phyloP scores from a whole-genome alignment of 345 rosid genomes.

The Linum tenue region DNA sequence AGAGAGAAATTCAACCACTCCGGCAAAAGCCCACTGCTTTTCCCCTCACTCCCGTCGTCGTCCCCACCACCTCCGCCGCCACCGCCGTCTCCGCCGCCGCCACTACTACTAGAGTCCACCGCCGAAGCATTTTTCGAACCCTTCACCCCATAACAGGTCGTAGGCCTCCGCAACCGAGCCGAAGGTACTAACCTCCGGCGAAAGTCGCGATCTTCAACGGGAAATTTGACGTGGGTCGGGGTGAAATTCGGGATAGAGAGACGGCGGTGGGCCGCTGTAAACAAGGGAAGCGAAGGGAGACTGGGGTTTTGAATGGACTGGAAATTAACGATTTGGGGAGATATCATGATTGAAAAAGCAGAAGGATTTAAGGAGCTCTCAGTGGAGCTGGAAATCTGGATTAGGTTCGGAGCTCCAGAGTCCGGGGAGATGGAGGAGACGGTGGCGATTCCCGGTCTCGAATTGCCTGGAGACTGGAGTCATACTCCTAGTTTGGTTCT shows the following conservation, averaged over 20 bases:
- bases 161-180: constrained; percentile 13
- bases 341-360: constrained; percentile 10
- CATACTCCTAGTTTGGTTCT: too few species aligned
- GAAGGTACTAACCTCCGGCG: constrained; percentile 11
- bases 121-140: constrained; percentile 23
- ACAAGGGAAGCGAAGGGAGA: neutral
- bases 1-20: constrained; percentile 65
- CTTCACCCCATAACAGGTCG: constrained; percentile 32
- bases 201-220: constrained; percentile 5
- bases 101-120: constrained; percentile 33
- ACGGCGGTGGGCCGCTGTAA: constrained; percentile 12
- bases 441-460: too few species aligned
- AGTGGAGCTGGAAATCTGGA: neutral
- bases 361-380: constrained; percentile 27
- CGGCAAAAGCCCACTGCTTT: constrained; percentile 47
- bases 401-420: neutral
- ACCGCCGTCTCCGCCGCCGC: constrained; percentile 25
- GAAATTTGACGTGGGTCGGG: constrained; percentile 8
- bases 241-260: constrained; percentile 4
- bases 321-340: constrained; percentile 23
- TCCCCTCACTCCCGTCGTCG: constrained; percentile 32
- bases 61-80: constrained; percentile 42
- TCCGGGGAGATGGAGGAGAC: neutral
- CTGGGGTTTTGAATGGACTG: constrained; percentile 6
- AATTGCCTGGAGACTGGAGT: too few species aligned